Base-by-base conservation (phyloP, 2,329 filamentous ascomycete genomes). In the Botrytis cinerea region DNA sequence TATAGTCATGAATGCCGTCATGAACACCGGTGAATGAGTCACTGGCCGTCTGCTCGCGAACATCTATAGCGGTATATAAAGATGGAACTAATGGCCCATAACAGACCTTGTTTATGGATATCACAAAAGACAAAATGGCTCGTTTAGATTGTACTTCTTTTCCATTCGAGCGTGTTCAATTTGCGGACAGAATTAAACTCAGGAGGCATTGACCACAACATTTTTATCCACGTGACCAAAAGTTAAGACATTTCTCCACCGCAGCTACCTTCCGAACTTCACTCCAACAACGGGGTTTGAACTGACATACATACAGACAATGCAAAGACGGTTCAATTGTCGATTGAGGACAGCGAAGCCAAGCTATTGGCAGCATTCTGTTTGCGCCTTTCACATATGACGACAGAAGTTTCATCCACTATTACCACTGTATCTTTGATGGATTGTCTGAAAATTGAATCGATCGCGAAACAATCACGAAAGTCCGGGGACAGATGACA, bases 401-500 rank as follows among this genome's bases (percentile, higher is more conserved):
- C 25, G 61, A 25, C 25, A 63, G 61, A 63, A 7, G 9, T 43
- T 45, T 45, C 16, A 43, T 28, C 14, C 38, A 45, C 20, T 43
- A 38, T 20, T 10, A n/a, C 16, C 9, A 10, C 12, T 40, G 10
- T 18, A 4, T 54, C 40, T 51, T 57, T 8, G 6, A 28, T 54
- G 12, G 8, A 40, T 20, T 61, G 43, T 51, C 12, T 35, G 5
- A 61, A 51, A 45, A 7, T 32, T 35, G 22, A 61, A 51, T 60
- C n/a, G 8, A 35, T 61, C 28, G 38, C 67, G 38, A 38, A 70
- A 28, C n/a, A 43, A 71, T 60, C 25, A 71, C 72, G 72, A 71
- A n/a, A 71, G 43, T 59, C 45, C 60, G 54, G 72, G 72, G 72
- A 38, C 14, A 45, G 51, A 73, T 73, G 67, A 73, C 72, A 73